Evolutionary conservation across 331 rosid species (phyloP).

Genomic region (Quercus phellos): DNA sequence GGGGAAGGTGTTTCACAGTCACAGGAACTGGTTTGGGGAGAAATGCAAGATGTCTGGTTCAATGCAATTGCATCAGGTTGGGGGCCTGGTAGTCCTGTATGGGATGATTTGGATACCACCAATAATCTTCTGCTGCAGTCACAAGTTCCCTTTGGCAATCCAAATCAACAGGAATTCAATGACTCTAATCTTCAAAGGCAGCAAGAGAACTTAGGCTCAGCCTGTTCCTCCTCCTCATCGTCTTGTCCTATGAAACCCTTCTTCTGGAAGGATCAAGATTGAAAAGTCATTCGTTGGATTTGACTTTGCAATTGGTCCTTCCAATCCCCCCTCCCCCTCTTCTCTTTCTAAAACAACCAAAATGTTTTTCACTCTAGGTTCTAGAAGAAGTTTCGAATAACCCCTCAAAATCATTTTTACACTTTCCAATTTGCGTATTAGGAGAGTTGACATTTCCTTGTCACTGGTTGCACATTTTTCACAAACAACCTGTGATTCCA

Average conservation of each 20-base stretch:
- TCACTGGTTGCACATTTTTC: conserved; percentile 44
- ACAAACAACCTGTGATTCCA: conserved; percentile 41
- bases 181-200: conserved; percentile 35
- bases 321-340: not conserved
- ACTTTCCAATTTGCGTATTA: conserved; percentile 8
- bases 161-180: conserved; percentile 33
- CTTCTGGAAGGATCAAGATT: conserved; percentile 57
- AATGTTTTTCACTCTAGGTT: not conserved
- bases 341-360: not conserved
- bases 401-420: not conserved
- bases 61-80: conserved; percentile 80
- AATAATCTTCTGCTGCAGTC: conserved; percentile 55
- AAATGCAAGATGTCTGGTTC: conserved; percentile 79
- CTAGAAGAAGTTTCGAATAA: not conserved
- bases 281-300: conserved; percentile 4
- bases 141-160: conserved; percentile 37
- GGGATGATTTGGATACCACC: conserved; percentile 82
- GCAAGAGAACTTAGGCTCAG: conserved; percentile 28
- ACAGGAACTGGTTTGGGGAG: conserved; percentile 78
- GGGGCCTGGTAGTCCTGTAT: conserved; percentile 93
- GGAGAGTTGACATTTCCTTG: conserved; percentile 1
- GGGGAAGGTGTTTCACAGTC: conserved; percentile 43
- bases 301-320: not conserved
- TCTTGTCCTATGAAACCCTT: conserved; percentile 47
- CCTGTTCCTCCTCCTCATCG: conserved; percentile 39